Percentiles rank a stretch among this genome's conserved stretches.
phyloP scores from a whole-genome alignment of 1,139 yeast species.

The Ogataea hybrid region DNA sequence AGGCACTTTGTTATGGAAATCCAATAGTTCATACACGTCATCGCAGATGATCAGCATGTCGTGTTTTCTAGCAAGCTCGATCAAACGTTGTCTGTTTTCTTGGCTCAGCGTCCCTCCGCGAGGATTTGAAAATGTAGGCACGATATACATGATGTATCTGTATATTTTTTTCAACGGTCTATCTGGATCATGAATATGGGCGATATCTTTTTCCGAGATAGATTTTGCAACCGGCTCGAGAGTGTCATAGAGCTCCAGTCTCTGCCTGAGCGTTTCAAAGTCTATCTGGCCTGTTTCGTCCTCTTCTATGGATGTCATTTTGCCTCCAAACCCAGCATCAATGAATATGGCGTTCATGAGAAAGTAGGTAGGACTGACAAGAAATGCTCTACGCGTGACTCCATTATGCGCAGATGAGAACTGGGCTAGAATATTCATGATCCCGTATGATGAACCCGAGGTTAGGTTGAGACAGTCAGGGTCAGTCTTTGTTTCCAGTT shows the following conservation, averaged over 20 bases:
- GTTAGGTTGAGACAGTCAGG: conserved; percentile 68
- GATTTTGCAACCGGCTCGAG: conserved; percentile 28
- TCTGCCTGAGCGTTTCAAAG: conserved; percentile 45
- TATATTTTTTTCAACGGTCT: conserved; percentile 51
- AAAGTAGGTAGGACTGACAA: conserved; percentile 79
- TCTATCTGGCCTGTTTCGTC: conserved; percentile 50
- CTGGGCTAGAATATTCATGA: conserved; percentile 63
- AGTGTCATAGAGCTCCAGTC: conserved; percentile 41
- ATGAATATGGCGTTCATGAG: conserved; percentile 69
- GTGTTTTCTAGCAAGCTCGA: conserved; percentile 68
- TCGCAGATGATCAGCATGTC: conserved; percentile 75
- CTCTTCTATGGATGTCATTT: conserved; percentile 66
- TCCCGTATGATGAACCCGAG: conserved; percentile 86
- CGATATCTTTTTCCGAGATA: conserved; percentile 13
- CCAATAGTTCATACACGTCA: conserved; percentile 78
- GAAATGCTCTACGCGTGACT: conserved; percentile 60
- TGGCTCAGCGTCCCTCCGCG: conserved; percentile 63
- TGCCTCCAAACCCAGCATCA: conserved; percentile 75
- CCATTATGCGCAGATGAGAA: conserved; percentile 50
- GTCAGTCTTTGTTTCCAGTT: conserved; percentile 30
- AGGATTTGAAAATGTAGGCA: conserved; percentile 86
- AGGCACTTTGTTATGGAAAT: conserved; percentile 38
- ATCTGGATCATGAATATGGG: conserved; percentile 39
- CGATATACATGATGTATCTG: conserved; percentile 69
- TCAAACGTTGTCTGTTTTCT: conserved; percentile 49